Evolutionary conservation across 805 yeast genomes (phyloP), one percentile per base, ranked within the genome.

Genomic region (Tanozyma kutaoensis): DNA sequence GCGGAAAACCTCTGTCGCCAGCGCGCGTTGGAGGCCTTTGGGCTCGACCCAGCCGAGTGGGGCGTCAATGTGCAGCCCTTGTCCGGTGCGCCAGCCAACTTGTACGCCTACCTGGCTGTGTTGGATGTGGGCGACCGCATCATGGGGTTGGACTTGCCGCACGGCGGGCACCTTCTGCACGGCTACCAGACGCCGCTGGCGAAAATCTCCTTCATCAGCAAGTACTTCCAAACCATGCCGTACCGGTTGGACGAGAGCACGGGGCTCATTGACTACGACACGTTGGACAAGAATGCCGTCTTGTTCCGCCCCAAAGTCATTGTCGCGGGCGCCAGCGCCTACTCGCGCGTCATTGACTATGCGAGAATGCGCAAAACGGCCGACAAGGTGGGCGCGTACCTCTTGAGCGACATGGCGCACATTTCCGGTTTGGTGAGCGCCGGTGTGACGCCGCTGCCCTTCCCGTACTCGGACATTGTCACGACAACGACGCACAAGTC

Each of bases 401-500:
- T 91, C 42, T 76, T 91, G 51, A 84, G 79, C 36, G 98, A 91
- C 59, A 91, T 91, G 97, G 98, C 98, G 26, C 98, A 91, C 55
- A 91, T 85, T 46, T 81, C 96, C 19, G 98, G 98, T 49, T 69
- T 91, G 43, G 73, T 91, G 39, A 84, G 95, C 38, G 95, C 98
- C 36, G 91, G 85, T 42, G 97, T 88, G 31, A 86, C 84, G 35
- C 93, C 86, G 43, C 76, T 93, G 31, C 98, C 98, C 39, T 91
- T 91, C 65, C 93, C 85, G 60, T 84, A 79, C 58, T 88, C 97
- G 33, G 98, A 91, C 51, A 77, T 91, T 42, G 98, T 91, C 50
- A 91, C 98, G 40, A 91, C 98, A 45, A 88, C 98, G 33, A 88
- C 98, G 34, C 98, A 91, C 71, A 91, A 91, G 66, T 86, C 97